Conservation (phyloP, 2,329 filamentous ascomycete genomes). For the Ophiocordyceps camponoti-saundersi region DNA sequence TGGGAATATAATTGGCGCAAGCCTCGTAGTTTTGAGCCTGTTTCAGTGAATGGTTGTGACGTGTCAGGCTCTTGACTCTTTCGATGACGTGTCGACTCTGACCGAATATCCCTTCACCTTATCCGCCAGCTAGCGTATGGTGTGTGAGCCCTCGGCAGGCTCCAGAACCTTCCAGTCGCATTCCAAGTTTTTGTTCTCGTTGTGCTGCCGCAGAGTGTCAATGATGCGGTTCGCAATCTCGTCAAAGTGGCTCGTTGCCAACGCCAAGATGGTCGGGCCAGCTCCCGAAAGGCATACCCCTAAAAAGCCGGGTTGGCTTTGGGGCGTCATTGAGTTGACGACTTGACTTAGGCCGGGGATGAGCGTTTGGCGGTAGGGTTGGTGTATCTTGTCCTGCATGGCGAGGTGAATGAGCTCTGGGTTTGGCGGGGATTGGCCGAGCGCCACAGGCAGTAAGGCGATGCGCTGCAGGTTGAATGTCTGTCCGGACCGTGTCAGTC, state of each 20-base stretch:
- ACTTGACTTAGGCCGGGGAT: constrained; percentile 88
- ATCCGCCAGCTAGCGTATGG: neutral
- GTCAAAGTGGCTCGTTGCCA: constrained; percentile 82
- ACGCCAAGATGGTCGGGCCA: constrained; percentile 82
- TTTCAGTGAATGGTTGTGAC: no score
- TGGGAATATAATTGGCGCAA: no score
- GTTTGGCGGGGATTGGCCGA: constrained; percentile 80
- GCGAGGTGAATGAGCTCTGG: constrained; percentile 89
- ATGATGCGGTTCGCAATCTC: constrained; percentile 71
- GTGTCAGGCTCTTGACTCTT: no score
- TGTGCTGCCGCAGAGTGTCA: constrained; percentile 47
- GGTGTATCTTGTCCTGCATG: constrained; percentile 98
- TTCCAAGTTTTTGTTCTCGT: constrained; percentile 43
- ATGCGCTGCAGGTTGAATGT: constrained; percentile 90
- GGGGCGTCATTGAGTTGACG: constrained; percentile 76
- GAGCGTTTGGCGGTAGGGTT: constrained; percentile 81
- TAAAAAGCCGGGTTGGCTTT: constrained; percentile 70
- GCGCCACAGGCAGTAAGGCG: constrained; percentile 73
- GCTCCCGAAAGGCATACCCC: constrained; percentile 92
- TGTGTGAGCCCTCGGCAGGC: constrained; percentile 55
- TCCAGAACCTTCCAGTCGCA: constrained; percentile 82
- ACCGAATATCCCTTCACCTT: no score
- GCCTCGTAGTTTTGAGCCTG: no score
- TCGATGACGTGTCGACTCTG: no score
- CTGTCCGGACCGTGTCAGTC: constrained; percentile 14